Base-by-base conservation (phyloP, 441 rosid species). In the Corymbia citriodora region DNA sequence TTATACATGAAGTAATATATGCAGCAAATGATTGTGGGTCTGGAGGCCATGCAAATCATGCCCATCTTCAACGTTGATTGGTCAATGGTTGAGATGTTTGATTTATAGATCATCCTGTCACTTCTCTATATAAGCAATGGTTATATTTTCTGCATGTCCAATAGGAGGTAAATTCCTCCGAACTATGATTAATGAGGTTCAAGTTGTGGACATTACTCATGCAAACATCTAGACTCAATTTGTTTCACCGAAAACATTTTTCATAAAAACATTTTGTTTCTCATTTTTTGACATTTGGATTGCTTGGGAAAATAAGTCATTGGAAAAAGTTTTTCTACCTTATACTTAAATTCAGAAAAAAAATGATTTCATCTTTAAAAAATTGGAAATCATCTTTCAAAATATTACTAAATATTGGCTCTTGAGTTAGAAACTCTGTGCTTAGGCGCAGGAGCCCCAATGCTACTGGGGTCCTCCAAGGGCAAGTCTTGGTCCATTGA, bases 351-450 rank as follows among this genome's bases (percentile, higher is more conserved):
- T 63, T 63, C 1, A 15, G 13, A n/a, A 63, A 40, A 33, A 29
- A 29, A 29, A 13, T 29, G 0, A 63, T 63, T 63, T 63, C n/a
- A 31, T 63, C 29, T 63, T 61, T 29, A 10, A 59, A 59, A 59
- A 59, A 57, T 59, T 0, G 25, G 65, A 59, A 59, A 59, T 25
- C 1, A 59, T 59, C 25, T 57, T 59, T 25, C 5, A 59, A 59
- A 59, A 25, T 23, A 59, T 59, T 27, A 59, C 0, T 59, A 23
- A 13, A 59, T 1, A 59, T 59, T 0, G 0, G 63, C 7, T 0
- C 63, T 23, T 59, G 25, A 13, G 25, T 2, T 1, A 23, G 0
- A 59, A 59, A 59, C 29, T 59, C 63, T 23, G 25, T 0, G 14
- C 0, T 25, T 12, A 29, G 4, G 63, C 6, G 25, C 7, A 10